These are phyloP conservation scores for Saussurea involucrata DNA, from an alignment of 129 eudicot species.

Conservation along the genomic window DNA sequence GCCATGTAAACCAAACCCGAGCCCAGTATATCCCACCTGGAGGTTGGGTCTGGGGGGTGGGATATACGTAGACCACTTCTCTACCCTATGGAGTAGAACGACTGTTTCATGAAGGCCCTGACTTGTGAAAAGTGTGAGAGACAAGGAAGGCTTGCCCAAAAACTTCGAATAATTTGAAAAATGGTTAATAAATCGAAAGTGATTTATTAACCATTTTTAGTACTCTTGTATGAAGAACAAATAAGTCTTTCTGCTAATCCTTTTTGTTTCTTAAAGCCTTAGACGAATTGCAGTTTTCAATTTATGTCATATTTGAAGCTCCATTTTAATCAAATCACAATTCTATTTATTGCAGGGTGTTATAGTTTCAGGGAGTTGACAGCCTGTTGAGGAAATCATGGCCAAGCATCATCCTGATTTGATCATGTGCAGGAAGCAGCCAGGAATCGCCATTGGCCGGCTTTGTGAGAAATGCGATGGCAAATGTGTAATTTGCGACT, in stretches of 20 bases:
- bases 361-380: not conserved
- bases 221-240: not conserved
- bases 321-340: not conserved
- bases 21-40: too few species aligned
- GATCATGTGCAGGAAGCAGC: constrained; percentile 83
- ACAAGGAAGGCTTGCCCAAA: not conserved
- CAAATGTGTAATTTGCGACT: constrained; percentile 67
- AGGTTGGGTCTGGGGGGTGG: too few species aligned
- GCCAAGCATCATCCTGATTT: constrained; percentile 84
- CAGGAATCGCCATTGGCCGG: constrained; percentile 82
- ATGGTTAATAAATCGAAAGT: not conserved
- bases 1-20: too few species aligned
- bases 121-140: not conserved
- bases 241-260: not conserved
- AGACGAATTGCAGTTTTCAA: not conserved
- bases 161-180: too few species aligned
- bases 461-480: constrained; percentile 78
- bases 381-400: constrained; percentile 29
- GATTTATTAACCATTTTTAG: too few species aligned
- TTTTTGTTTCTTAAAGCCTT: not conserved
- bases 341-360: constrained; percentile 7
- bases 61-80: too few species aligned
- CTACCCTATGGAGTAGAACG: not conserved
- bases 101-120: not conserved
- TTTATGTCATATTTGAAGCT: not conserved